phyloP scores from a whole-genome alignment of 805 yeast species.

The Candida sithepensis region DNA sequence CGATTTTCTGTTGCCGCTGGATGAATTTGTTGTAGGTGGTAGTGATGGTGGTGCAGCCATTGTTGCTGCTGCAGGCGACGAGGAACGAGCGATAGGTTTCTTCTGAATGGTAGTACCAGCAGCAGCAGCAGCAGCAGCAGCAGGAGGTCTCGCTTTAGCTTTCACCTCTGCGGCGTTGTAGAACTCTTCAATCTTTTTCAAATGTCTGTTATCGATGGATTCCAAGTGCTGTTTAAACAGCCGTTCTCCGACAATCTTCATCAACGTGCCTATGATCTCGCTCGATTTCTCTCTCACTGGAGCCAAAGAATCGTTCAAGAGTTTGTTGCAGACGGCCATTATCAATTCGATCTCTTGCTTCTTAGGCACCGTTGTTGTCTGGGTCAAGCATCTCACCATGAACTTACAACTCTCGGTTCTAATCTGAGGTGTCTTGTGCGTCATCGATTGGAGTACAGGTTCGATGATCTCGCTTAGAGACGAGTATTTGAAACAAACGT shows the following conservation, averaged over 20 bases:
- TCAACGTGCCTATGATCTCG: constrained; percentile 72
- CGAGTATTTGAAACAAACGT: constrained; percentile 53
- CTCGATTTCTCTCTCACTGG: constrained; percentile 78
- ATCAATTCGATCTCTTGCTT: constrained; percentile 53
- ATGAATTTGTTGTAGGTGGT: constrained; percentile 4
- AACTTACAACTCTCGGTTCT: constrained; percentile 67
- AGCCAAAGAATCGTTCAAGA: constrained; percentile 80
- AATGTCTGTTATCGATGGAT: constrained; percentile 68
- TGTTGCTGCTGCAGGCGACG: background rate
- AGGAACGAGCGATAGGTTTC: background rate
- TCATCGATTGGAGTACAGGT: constrained; percentile 54
- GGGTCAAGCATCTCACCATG: constrained; percentile 58
- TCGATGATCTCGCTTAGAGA: constrained; percentile 56
- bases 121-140: constrained; percentile 2
- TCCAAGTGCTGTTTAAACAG: constrained; percentile 58
- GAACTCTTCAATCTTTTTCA: constrained; percentile 59
- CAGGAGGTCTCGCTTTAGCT: constrained; percentile 27
- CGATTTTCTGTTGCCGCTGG: background rate
- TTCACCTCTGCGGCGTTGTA: constrained; percentile 54
- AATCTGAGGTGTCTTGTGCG: constrained; percentile 80
- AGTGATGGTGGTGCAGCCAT: background rate
- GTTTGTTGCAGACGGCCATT: constrained; percentile 51
- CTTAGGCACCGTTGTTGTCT: constrained; percentile 46
- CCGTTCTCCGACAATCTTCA: constrained; percentile 79
- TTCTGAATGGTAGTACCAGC: background rate